phyloP scores from a whole-genome alignment of 2,329 filamentous ascomycete genomes.

The Aquanectria penicillioides region DNA sequence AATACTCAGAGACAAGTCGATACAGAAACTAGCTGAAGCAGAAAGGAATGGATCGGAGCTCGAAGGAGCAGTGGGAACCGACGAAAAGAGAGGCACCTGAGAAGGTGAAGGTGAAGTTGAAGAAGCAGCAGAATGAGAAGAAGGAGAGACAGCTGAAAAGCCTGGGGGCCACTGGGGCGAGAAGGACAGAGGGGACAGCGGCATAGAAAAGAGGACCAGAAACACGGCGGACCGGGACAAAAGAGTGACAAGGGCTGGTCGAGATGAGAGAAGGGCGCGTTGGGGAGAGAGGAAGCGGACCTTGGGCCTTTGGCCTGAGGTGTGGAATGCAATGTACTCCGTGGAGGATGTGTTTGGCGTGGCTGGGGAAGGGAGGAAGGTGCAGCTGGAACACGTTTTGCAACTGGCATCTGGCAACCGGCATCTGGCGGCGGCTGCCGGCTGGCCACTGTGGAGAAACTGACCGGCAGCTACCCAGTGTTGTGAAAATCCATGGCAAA shows the following conservation, averaged over 20 bases:
- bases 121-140: conserved; percentile 8
- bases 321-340: conserved; percentile 46
- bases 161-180: conserved; percentile 17
- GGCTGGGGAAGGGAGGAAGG: conserved; percentile 33
- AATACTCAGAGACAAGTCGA: conserved; percentile 39
- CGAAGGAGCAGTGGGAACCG: neutral
- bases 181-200: conserved; percentile 22
- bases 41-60: conserved; percentile 9
- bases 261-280: conserved; percentile 31
- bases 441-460: conserved; percentile 30
- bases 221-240: conserved; percentile 22
- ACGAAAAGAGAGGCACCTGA: conserved; percentile 25
- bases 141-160: conserved; percentile 21
- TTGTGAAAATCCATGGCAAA: neutral
- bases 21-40: conserved; percentile 21
- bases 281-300: conserved; percentile 13
- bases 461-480: conserved; percentile 18
- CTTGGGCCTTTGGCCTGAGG: conserved; percentile 4
- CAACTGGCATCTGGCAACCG: conserved; percentile 38
- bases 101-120: conserved; percentile 1
- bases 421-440: conserved; percentile 35
- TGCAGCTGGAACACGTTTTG: conserved; percentile 13
- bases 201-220: conserved; percentile 17
- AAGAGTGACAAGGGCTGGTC: conserved; percentile 18
- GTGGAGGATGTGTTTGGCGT: conserved; percentile 35